Base-by-base conservation (phyloP, 225 moss, liverwort and hornwort species). In the Ulota crispa region DNA sequence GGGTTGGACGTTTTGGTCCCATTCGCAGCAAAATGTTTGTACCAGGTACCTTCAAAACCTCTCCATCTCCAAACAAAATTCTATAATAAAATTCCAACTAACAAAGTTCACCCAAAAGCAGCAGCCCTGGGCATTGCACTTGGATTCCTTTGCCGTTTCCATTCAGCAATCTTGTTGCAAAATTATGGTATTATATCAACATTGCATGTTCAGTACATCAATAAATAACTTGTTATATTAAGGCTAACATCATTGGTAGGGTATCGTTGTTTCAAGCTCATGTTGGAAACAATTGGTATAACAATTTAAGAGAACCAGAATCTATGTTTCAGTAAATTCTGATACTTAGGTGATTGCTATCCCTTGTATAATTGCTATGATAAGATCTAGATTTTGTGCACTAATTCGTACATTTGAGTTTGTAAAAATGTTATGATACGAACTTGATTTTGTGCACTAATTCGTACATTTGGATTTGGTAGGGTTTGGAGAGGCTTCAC, bases 401-500 rank as follows among this genome's bases (percentile, higher is more conserved):
- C 39, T 34, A 34, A 34, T 34, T 34, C 34, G 34, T 3, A 3
- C 34, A 34, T 34, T 34, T 34, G 34, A 34, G 34, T 34, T 34
- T 32, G 23, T 3, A 57, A 2, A 21, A 31, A 16, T 31, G 12
- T 42, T 31, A 41, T 68, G 42, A 21, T 30, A 20, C 2, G 9
- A 55, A 41, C 23, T 41, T 64, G 37, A 12, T 19, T 70, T 32
- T 32, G 9, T 66, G 52, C 19, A 28, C 67, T 66, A 41, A 19
- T 36, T 36, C 18, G 77, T 60, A 72, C 68, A 19, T 31, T 68
- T 30, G 41, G n/a, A 31, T 68, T 82, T 82, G 39, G 61, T 87
- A 93, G 95, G 95, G n/a, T 96, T 96, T 83, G 94, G 94, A 65
- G 94, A 96, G 90, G 92, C 89, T 64, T 94, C 95, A 19, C 94